Percentiles rank a stretch among this genome's conserved stretches.
These are phyloP conservation scores for Fusarium concolor DNA, from an alignment of 2,329 filamentous ascomycete genomes.

Conservation along the genomic window DNA sequence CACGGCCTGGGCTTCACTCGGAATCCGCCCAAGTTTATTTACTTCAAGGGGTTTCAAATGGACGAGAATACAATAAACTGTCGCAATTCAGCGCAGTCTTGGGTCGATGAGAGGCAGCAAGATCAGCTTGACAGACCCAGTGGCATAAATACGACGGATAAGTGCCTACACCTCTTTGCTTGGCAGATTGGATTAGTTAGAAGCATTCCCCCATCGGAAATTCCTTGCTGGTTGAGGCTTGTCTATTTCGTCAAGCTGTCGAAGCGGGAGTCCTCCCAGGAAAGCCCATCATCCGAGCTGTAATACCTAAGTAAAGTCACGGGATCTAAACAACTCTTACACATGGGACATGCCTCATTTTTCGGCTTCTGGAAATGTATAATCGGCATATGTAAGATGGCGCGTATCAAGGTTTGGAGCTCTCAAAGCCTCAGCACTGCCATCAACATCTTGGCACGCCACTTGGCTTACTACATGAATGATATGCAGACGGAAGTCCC, in stretches of 20 bases:
- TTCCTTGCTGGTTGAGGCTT: not conserved
- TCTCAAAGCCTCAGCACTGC: constrained; percentile 50
- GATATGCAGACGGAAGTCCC: constrained; percentile 16
- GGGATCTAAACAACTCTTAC: constrained; percentile 50
- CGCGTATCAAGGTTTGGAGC: constrained; percentile 40
- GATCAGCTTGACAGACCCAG: not conserved
- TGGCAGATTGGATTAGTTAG: not conserved
- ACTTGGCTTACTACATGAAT: constrained; percentile 21
- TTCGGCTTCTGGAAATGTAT: not conserved
- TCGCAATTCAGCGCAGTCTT: not conserved
- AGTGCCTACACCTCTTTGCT: not conserved
- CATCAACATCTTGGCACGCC: constrained; percentile 25
- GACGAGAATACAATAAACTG: not conserved
- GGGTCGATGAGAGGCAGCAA: not conserved
- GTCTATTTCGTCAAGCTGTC: not conserved
- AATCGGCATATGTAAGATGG: not conserved
- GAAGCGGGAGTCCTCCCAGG: constrained; percentile 27
- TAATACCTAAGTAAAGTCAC: constrained; percentile 47
- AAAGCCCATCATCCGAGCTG: constrained; percentile 6
- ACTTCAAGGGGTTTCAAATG: not conserved
- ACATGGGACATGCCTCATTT: constrained; percentile 45
- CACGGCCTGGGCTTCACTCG: not conserved
- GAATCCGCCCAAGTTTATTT: not conserved
- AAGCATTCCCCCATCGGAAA: too few relatives aligned
- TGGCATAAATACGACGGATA: not conserved